Percentiles rank a stretch among this genome's conserved stretches.
These are phyloP conservation scores for Euphorbia tirucalli DNA, from an alignment of 345 rosid genomes.

Conservation along the genomic window DNA sequence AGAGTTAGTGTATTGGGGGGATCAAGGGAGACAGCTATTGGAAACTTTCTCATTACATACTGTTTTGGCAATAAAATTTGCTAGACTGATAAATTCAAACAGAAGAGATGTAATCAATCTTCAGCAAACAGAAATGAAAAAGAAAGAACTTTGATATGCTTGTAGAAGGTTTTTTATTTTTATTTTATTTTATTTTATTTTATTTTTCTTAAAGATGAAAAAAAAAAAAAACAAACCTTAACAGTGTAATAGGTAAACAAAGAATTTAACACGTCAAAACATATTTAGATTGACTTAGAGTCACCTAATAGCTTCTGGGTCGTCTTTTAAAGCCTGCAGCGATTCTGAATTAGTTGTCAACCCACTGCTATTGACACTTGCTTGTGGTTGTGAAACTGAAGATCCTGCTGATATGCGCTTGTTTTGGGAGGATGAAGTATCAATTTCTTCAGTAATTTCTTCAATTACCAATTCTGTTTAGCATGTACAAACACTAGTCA, in stretches of 20 bases:
- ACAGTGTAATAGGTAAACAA: neutral
- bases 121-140: neutral
- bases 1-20: neutral
- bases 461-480: conserved; percentile 60
- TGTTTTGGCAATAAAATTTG: neutral
- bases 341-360: conserved; percentile 43
- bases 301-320: conserved; percentile 82
- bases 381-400: conserved; percentile 31
- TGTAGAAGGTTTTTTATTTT: neutral
- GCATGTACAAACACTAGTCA: conserved; percentile 7
- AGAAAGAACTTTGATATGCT: neutral
- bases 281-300: neutral
- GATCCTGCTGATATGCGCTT: conserved; percentile 29
- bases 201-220: too few species aligned
- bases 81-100: neutral
- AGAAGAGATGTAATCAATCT: neutral
- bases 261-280: neutral
- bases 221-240: too few species aligned
- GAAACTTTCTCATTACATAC: too few species aligned
- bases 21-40: neutral
- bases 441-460: conserved; percentile 69
- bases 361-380: conserved; percentile 21
- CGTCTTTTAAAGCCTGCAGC: conserved; percentile 60
- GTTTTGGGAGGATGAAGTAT: conserved; percentile 34
- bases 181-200: too few species aligned